Conservation (phyloP, 2,329 filamentous ascomycete species). For the Drechslera avenae region DNA sequence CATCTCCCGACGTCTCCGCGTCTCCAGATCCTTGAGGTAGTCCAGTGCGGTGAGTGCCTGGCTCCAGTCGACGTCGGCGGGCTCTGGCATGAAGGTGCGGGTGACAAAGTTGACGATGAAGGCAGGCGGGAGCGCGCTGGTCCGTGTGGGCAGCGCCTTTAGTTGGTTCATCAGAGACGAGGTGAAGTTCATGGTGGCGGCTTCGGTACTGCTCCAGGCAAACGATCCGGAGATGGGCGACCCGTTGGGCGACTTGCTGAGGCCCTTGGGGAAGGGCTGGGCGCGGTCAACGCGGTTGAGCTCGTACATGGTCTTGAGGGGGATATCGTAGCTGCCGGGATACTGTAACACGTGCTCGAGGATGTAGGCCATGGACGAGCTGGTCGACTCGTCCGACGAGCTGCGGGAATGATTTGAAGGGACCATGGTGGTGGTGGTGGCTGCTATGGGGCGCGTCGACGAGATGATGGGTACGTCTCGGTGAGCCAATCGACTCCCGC, state of each 20-base stretch:
- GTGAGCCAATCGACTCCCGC: no score
- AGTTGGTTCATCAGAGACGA: slow-evolving; percentile 61
- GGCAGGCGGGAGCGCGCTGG: slow-evolving; percentile 64
- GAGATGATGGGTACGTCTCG: background rate
- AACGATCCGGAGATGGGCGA: slow-evolving; percentile 38
- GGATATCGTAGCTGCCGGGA: slow-evolving; percentile 67
- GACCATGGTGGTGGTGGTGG: slow-evolving; percentile 32
- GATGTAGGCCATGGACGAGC: slow-evolving; percentile 43
- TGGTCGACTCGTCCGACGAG: slow-evolving; percentile 44
- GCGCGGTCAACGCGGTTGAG: slow-evolving; percentile 64
- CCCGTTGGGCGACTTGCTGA: slow-evolving; percentile 44
- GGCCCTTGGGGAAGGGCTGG: slow-evolving; percentile 43
- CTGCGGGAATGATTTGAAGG: slow-evolving; percentile 45
- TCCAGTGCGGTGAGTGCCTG: slow-evolving; percentile 69
- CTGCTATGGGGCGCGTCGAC: background rate
- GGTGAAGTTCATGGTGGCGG: slow-evolving; percentile 54
- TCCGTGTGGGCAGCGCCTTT: slow-evolving; percentile 62
- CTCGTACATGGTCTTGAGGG: slow-evolving; percentile 70
- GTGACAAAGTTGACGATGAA: slow-evolving; percentile 68
- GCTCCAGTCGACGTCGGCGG: slow-evolving; percentile 66
- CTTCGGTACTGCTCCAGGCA: slow-evolving; percentile 42
- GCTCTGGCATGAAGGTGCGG: slow-evolving; percentile 61
- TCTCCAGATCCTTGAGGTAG: slow-evolving; percentile 68
- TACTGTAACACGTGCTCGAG: slow-evolving; percentile 60
- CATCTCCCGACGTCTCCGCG: slow-evolving; percentile 63